phyloP scores from a whole-genome alignment of 768 basidiomycete species.

The Lactifluus echinatus region DNA sequence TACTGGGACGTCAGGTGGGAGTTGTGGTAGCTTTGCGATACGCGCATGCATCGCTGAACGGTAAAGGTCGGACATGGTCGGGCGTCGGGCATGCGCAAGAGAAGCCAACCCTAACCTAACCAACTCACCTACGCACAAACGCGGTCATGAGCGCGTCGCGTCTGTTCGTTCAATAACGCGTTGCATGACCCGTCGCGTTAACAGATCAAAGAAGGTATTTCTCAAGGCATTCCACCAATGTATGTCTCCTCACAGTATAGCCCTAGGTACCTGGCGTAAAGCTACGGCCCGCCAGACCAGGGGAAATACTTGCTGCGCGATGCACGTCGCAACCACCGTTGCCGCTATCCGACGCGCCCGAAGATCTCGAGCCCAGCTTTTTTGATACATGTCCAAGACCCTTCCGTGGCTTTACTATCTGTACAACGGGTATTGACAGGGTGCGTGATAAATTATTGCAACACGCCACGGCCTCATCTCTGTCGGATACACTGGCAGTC shows the following conservation, averaged over 20 bases:
- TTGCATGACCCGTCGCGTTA: constrained; percentile 35
- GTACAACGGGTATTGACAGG: constrained; percentile 79
- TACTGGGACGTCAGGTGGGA: constrained; percentile 28
- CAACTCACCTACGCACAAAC: neutral
- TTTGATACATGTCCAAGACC: constrained; percentile 46
- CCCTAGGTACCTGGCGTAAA: constrained; percentile 74
- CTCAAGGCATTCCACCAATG: neutral
- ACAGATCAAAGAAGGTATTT: constrained; percentile 58
- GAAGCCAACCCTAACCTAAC: constrained; percentile 8
- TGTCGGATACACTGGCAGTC: constrained; percentile 34
- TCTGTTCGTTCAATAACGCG: no score
- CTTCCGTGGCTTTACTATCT: constrained; percentile 55
- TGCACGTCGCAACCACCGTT: constrained; percentile 24
- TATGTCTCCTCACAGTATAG: neutral
- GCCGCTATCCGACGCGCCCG: constrained; percentile 33
- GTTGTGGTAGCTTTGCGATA: constrained; percentile 60
- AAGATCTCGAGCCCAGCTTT: constrained; percentile 19
- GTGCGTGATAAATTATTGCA: constrained; percentile 31
- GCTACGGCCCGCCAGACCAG: constrained; percentile 53
- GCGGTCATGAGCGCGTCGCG: neutral
- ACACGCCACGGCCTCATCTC: neutral
- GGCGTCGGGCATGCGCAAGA: neutral
- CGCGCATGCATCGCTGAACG: constrained; percentile 72
- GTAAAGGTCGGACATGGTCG: constrained; percentile 53
- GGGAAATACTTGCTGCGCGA: constrained; percentile 23